Percentiles rank a stretch among this genome's conserved stretches.
Conservation (phyloP, 805 yeast genomes). For the Komagataella ulmi region DNA sequence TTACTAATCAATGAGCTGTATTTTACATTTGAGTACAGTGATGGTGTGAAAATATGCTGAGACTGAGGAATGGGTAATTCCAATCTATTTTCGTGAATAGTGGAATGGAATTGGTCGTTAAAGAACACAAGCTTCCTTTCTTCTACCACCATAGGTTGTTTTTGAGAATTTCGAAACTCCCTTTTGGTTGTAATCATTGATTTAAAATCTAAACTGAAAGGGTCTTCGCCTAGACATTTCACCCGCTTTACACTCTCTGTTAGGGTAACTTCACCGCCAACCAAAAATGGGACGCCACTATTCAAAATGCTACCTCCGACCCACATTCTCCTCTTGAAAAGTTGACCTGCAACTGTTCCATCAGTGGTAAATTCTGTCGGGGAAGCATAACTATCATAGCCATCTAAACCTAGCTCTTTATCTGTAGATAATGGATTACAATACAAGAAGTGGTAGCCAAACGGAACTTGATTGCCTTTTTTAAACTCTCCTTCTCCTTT, state of each 20-base stretch:
- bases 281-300: slow-evolving; percentile 1
- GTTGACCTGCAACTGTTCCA: slow-evolving; percentile 5
- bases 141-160: background rate
- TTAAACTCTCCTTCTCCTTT: slow-evolving; percentile 2
- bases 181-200: slow-evolving; percentile 3
- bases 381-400: slow-evolving; percentile 70
- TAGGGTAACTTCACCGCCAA: slow-evolving; percentile 30
- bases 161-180: slow-evolving; percentile 1
- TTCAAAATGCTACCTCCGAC: slow-evolving; percentile 34
- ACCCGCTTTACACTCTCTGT: slow-evolving; percentile 35
- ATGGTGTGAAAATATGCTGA: slow-evolving; percentile 19
- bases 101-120: slow-evolving; percentile 3
- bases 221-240: slow-evolving; percentile 14
- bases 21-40: slow-evolving; percentile 34
- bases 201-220: slow-evolving; percentile 2
- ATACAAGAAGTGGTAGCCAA: slow-evolving; percentile 56
- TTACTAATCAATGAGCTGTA: slow-evolving; percentile 72
- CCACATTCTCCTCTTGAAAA: slow-evolving; percentile 65
- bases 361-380: slow-evolving; percentile 21
- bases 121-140: background rate
- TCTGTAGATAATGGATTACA: slow-evolving; percentile 46
- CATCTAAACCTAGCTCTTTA: slow-evolving; percentile 46
- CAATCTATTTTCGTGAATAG: background rate
- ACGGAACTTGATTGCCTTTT: slow-evolving; percentile 16
- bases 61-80: slow-evolving; percentile 8